A percentile compares a stretch with the other conserved stretches of the same genome.
Evolutionary conservation across 2,329 filamentous ascomycete species (phyloP).

Genomic region (Thielaviopsis musarum): DNA sequence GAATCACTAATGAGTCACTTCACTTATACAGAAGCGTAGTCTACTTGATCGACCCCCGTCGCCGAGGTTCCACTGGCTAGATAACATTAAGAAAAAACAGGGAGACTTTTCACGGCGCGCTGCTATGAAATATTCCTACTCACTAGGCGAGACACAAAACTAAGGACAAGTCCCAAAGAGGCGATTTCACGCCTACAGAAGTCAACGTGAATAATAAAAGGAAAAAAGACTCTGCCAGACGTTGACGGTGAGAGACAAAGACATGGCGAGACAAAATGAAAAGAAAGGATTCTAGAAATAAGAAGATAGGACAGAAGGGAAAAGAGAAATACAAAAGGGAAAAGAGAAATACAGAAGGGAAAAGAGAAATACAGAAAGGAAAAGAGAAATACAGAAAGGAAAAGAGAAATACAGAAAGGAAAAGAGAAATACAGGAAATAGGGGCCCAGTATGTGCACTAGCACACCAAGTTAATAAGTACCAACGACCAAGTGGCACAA

Average conservation of each 20-base stretch:
- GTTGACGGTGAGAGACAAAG: too few relatives aligned
- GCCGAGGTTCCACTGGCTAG: background rate
- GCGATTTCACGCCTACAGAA: background rate
- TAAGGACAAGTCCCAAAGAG: background rate
- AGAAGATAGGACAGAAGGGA: background rate
- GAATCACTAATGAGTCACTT: background rate
- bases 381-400: background rate
- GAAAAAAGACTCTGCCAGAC: too few relatives aligned
- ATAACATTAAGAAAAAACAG: background rate
- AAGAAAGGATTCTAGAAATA: background rate
- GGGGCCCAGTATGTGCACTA: too few relatives aligned
- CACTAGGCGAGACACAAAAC: background rate
- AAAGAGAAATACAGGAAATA: background rate
- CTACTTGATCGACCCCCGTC: background rate
- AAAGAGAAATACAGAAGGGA: background rate
- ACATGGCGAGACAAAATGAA: background rate
- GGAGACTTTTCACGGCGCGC: too few relatives aligned
- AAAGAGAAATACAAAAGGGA: background rate
- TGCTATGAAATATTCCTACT: too few relatives aligned
- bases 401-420: background rate
- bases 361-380: background rate
- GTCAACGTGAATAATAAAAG: too few relatives aligned
- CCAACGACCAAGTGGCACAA: too few relatives aligned
- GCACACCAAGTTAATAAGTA: too few relatives aligned
- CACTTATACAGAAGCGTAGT: background rate